Conservation (phyloP, 768 basidiomycete species). For the Pleurotus pulmonarius region DNA sequence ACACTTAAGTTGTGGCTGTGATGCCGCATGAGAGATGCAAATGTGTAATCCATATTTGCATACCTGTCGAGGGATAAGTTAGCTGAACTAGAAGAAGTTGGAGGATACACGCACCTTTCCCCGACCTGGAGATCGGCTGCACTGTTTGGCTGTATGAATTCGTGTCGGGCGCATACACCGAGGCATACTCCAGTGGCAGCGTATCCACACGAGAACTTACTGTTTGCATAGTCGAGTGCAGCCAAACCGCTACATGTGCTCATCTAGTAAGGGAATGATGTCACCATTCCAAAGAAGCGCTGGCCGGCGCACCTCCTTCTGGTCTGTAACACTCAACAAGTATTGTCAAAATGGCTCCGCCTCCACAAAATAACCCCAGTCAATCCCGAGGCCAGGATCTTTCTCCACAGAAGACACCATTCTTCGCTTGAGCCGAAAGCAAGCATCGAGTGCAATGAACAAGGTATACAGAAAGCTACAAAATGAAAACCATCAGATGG, state of each 20-base stretch:
- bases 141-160: slow-evolving; percentile 9
- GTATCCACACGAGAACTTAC: slow-evolving; percentile 12
- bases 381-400: slow-evolving; percentile 16
- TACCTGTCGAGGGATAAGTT: slow-evolving; percentile 14
- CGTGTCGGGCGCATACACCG: slow-evolving; percentile 11
- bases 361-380: slow-evolving; percentile 17
- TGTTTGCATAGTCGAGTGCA: slow-evolving; percentile 11
- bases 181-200: slow-evolving; percentile 8
- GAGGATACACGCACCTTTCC: background rate
- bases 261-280: slow-evolving; percentile 7
- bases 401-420: slow-evolving; percentile 11
- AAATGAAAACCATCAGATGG: background rate
- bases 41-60: slow-evolving; percentile 28
- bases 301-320: slow-evolving; percentile 7
- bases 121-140: slow-evolving; percentile 14
- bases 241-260: slow-evolving; percentile 13
- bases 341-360: slow-evolving; percentile 7
- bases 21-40: slow-evolving; percentile 9
- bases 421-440: slow-evolving; percentile 6
- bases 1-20: background rate
- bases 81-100: too few relatives aligned
- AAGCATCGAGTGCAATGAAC: slow-evolving; percentile 10
- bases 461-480: slow-evolving; percentile 10
- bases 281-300: too few relatives aligned
- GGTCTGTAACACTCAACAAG: slow-evolving; percentile 1